Conservation (phyloP, 2,329 filamentous ascomycete genomes). For the Monosporascus sp. region DNA sequence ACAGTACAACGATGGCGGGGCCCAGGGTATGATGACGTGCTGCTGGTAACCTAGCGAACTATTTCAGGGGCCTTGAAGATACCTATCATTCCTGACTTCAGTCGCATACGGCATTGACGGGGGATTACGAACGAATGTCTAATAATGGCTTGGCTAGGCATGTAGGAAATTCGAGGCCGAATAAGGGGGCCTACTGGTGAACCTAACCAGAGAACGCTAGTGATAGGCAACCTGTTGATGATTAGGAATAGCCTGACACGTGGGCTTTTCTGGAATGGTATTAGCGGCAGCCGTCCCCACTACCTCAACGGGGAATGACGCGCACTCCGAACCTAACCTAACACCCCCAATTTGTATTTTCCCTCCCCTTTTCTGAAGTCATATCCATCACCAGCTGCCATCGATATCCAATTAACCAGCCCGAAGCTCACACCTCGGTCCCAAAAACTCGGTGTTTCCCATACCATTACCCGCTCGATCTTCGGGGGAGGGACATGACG, state of each 20-base stretch:
- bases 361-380: conserved; percentile 11
- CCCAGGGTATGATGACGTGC: not conserved
- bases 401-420: conserved; percentile 3
- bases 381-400: conserved; percentile 1
- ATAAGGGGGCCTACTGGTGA: too few species aligned
- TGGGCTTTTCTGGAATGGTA: conserved; percentile 19
- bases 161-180: too few species aligned
- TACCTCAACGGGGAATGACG: conserved; percentile 19
- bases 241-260: too few species aligned
- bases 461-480: conserved; percentile 12
- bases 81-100: not conserved
- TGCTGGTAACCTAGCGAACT: not conserved
- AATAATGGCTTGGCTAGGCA: too few species aligned
- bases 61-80: not conserved
- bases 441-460: conserved; percentile 26
- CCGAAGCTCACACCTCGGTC: conserved; percentile 18
- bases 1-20: too few species aligned
- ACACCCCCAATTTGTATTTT: conserved; percentile 12
- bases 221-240: too few species aligned
- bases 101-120: not conserved
- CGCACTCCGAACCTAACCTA: not conserved
- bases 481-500: conserved; percentile 23
- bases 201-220: too few species aligned
- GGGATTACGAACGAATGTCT: too few species aligned
- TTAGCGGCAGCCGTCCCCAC: conserved; percentile 12